Evolutionary conservation across 2,329 filamentous ascomycete species (phyloP).

Genomic region (Clarireedia monteithiana): DNA sequence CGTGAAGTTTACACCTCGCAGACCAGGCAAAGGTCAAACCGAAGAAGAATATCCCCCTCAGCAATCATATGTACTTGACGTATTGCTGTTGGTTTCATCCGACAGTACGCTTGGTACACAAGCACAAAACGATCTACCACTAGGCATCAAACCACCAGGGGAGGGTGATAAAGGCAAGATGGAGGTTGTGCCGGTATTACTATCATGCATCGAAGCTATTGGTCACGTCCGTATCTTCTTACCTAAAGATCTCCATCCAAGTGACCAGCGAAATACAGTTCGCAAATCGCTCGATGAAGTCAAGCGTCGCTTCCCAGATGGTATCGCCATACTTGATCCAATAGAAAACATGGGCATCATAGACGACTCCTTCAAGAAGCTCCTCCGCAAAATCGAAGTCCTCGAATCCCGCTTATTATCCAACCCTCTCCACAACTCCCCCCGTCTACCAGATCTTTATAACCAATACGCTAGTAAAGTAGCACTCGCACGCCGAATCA

Average conservation of each 20-base stretch:
- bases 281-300: slow-evolving; percentile 69
- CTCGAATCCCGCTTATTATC: slow-evolving; percentile 82
- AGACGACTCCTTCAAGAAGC: slow-evolving; percentile 87
- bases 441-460: slow-evolving; percentile 75
- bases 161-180: slow-evolving; percentile 61
- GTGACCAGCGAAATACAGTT: slow-evolving; percentile 61
- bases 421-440: slow-evolving; percentile 88
- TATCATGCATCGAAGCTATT: slow-evolving; percentile 79
- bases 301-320: slow-evolving; percentile 83
- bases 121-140: slow-evolving; percentile 57
- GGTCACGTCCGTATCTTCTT: slow-evolving; percentile 78
- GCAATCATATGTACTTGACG: slow-evolving; percentile 75
- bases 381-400: slow-evolving; percentile 92
- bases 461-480: slow-evolving; percentile 81
- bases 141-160: slow-evolving; percentile 51
- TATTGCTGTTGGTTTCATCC: slow-evolving; percentile 60
- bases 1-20: slow-evolving; percentile 62
- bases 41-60: slow-evolving; percentile 64
- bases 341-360: slow-evolving; percentile 94
- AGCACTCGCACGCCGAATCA: slow-evolving; percentile 68
- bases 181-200: slow-evolving; percentile 77
- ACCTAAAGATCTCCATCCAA: slow-evolving; percentile 64
- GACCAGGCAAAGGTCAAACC: slow-evolving; percentile 54
- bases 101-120: slow-evolving; percentile 41
- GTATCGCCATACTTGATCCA: slow-evolving; percentile 80